Conservation (phyloP, 139 green algal species). For the Nannochloris sp. region DNA sequence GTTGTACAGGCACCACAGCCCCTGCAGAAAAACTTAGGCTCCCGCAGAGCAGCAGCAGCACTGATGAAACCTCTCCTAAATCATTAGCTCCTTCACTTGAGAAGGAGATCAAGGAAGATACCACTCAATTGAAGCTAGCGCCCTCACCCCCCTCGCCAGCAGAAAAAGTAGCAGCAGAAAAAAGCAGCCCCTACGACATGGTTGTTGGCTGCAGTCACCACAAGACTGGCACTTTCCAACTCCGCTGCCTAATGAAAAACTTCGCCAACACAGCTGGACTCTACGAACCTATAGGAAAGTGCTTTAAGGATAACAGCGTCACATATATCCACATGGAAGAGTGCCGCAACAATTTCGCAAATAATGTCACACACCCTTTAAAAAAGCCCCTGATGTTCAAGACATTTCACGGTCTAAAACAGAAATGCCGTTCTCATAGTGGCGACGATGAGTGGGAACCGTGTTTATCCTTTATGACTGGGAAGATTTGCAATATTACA, state of each 20-base stretch:
- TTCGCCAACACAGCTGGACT: background rate
- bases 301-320: background rate
- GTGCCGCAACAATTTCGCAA: background rate
- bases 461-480: background rate
- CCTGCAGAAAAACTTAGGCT: background rate
- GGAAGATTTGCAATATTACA: background rate
- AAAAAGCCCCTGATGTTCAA: background rate
- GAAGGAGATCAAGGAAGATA: background rate
- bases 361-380: too few species aligned
- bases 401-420: background rate
- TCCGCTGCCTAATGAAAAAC: background rate
- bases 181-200: background rate
- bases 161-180: background rate
- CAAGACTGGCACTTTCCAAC: background rate
- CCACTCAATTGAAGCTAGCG: background rate
- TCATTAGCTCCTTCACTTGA: background rate
- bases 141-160: background rate
- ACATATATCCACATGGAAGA: background rate
- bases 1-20: too few species aligned
- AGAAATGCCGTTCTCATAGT: background rate
- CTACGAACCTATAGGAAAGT: background rate
- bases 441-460: too few species aligned
- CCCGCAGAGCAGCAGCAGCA: background rate
- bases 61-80: background rate
- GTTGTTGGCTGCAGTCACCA: background rate